phyloP scores from a whole-genome alignment of 768 basidiomycete species.

The Tylopilus sp. region DNA sequence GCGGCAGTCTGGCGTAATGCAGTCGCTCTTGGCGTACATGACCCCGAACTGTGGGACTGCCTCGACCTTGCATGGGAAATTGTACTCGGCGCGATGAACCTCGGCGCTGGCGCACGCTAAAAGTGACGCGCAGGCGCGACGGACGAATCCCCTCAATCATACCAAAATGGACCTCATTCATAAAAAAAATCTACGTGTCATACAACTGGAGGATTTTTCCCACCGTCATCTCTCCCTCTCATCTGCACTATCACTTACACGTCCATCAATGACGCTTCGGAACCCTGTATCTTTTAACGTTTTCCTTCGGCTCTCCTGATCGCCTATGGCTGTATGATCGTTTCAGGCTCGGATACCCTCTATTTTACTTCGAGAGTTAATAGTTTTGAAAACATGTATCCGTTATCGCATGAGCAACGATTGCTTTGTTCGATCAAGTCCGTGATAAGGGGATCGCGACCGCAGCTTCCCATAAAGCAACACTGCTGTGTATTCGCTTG shows the following conservation, averaged over 20 bases:
- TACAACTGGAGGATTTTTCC: conserved; percentile 18
- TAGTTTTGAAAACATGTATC: conserved; percentile 30
- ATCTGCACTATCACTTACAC: conserved; percentile 18
- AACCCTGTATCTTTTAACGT: conserved; percentile 28
- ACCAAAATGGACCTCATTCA: conserved; percentile 17
- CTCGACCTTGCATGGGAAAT: conserved; percentile 69
- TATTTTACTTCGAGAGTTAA: conserved; percentile 28
- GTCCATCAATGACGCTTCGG: conserved; percentile 13
- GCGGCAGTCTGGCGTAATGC: conserved; percentile 75
- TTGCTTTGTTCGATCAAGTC: not conserved
- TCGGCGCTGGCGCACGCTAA: conserved; percentile 41
- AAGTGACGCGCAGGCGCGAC: conserved; percentile 20
- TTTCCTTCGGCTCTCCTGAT: conserved; percentile 9
- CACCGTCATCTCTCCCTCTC: conserved; percentile 16
- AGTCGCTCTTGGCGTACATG: conserved; percentile 64
- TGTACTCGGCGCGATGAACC: conserved; percentile 55
- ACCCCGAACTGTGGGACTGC: conserved; percentile 61
- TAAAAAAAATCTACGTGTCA: conserved; percentile 7
- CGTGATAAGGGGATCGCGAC: not conserved
- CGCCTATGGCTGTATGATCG: conserved; percentile 16
- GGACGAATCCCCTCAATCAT: conserved; percentile 9
- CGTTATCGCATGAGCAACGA: conserved; percentile 16
- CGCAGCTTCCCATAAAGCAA: not conserved
- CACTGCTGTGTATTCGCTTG: not conserved
- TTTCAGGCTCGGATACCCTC: conserved; percentile 24